Evolutionary conservation across 257 asterid genomes (phyloP), one percentile per base, ranked within the genome.

Genomic region (Solanum bulbocastanum): DNA sequence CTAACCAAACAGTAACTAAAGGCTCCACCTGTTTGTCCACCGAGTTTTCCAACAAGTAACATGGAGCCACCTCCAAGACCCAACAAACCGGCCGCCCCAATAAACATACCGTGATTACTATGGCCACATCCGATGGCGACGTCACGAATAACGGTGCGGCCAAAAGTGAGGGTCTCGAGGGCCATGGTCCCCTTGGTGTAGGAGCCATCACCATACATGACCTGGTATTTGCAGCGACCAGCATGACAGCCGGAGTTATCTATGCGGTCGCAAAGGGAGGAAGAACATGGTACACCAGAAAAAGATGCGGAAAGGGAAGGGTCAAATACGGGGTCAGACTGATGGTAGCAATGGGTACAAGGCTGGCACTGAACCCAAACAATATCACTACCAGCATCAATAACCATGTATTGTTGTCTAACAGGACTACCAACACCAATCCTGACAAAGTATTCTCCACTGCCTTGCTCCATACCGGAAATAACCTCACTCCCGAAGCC

Each of bases 281-380:
- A 94, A 88, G 92, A 85, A 78, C 99, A 96, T 0, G 99, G 92
- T 3, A 96, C 98, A 0, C 99, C 99, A 4, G 97, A 23, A 18
- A 93, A 96, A 0, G 99, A 95, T 37, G 94, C 94, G 0, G 99
- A 96, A 16, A 90, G 91, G 1, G 95, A 88, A 58, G 98, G 99
- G 93, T 96, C 97, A 74, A 95, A 96, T 1, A 96, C 98, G 87
- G 99, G 99, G 95, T 96, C 99, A 88, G 98, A 92, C 4, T 96
- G 99, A 85, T 94, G 98, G 90, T 96, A 96, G 72, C 98, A 96
- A 15, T 92, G 93, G 42, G 87, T 91, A 56, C 99, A 96, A 5
- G 99, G 99, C 44, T 95, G 99, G 86, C 99, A 96, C 86, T 96
- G 99, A 36, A 96, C 98, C 98, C 98, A 96, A 8, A 95, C 95